A percentile compares a stretch with the other conserved stretches of the same genome.
These are phyloP conservation scores for Amauroascus niger DNA, from an alignment of 2,329 filamentous ascomycete genomes.

Conservation along the genomic window DNA sequence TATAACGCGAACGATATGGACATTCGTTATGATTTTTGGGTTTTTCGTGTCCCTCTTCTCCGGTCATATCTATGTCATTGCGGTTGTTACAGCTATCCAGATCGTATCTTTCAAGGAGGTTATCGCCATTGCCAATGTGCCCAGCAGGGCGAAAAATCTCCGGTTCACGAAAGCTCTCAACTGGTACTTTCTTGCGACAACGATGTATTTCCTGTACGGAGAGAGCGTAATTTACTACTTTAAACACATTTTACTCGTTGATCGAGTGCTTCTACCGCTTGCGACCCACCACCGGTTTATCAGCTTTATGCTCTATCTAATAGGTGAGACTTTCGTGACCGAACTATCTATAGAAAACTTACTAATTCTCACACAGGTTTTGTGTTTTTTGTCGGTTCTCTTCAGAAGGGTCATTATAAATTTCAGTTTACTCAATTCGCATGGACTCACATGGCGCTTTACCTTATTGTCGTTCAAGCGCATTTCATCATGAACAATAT, in stretches of 20 bases:
- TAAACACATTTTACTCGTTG: conserved; percentile 94
- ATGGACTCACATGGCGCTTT: conserved; percentile 98
- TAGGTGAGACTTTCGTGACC: conserved; percentile 52
- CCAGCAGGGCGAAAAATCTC: conserved; percentile 79
- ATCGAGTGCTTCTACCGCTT: conserved; percentile 82
- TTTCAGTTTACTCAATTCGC: conserved; percentile 99
- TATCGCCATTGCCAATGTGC: conserved; percentile 92
- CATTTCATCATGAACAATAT: conserved; percentile 99
- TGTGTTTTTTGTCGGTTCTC: conserved; percentile 91
- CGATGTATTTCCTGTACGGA: conserved; percentile 98
- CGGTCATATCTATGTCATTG: conserved; percentile 94
- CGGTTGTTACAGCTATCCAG: conserved; percentile 83
- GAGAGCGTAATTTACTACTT: conserved; percentile 99
- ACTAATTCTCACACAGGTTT: conserved; percentile 55
- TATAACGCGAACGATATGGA: conserved; percentile 94
- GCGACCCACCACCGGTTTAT: conserved; percentile 98
- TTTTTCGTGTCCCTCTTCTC: conserved; percentile 92
- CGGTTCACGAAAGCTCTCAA: conserved; percentile 93
- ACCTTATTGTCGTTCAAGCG: conserved; percentile 92
- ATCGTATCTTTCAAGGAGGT: conserved; percentile 99
- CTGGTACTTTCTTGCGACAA: conserved; percentile 98
- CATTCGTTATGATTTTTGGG: conserved; percentile 86
- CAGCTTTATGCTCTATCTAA: conserved; percentile 95
- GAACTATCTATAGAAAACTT: not conserved
- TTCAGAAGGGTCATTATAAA: conserved; percentile 91